Conservation (phyloP, 2,329 filamentous ascomycete genomes). For the Alternaria triticimaculans region DNA sequence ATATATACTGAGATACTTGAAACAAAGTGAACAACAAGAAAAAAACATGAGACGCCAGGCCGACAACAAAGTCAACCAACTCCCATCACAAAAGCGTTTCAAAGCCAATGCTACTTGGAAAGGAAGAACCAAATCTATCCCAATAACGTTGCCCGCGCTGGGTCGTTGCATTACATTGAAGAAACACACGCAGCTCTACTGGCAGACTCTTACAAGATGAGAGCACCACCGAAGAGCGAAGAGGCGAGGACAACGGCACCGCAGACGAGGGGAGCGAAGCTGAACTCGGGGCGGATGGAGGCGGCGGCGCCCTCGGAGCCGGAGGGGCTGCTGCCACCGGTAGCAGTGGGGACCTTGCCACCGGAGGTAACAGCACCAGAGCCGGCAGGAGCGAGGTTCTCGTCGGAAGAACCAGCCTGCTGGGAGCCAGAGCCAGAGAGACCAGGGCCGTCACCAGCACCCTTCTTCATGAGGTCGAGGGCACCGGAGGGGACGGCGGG, state of each 20-base stretch:
- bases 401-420: conserved; percentile 56
- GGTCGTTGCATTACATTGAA: conserved; percentile 33
- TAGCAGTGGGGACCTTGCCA: conserved; percentile 30
- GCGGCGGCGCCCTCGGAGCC: conserved; percentile 52
- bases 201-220: conserved; percentile 45
- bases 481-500: conserved; percentile 65
- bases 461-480: conserved; percentile 62
- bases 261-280: conserved; percentile 59
- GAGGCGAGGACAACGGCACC: conserved; percentile 60
- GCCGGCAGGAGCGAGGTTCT: conserved; percentile 57
- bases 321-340: conserved; percentile 15
- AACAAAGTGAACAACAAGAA: not conserved
- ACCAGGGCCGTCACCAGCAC: conserved; percentile 64
- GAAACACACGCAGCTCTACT: not conserved
- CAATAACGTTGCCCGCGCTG: conserved; percentile 38
- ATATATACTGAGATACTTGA: not conserved
- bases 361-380: conserved; percentile 56
- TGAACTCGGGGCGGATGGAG: conserved; percentile 54
- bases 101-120: not conserved
- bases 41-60: not conserved
- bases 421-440: conserved; percentile 64
- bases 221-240: conserved; percentile 60
- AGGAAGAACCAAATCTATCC: not conserved
- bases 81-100: not conserved
- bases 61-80: not conserved